These are phyloP conservation scores for Hypoxylon crocopeplum DNA, from an alignment of 495 filamentous ascomycete genomes.

Conservation along the genomic window DNA sequence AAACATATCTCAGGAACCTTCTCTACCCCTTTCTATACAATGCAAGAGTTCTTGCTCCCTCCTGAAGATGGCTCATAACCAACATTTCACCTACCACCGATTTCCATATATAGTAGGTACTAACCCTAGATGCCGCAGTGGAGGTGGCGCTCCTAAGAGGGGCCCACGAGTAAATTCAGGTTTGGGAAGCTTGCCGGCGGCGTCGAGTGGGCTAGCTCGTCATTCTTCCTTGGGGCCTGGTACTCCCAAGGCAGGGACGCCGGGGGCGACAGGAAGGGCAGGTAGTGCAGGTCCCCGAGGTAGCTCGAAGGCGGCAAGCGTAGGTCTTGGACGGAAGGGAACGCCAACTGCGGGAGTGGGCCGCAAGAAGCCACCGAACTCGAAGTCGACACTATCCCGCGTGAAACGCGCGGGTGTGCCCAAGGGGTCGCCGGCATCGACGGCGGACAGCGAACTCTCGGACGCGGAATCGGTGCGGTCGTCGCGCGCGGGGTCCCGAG, in stretches of 20 bases:
- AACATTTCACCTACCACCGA: too few species aligned
- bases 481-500: constrained; percentile 45
- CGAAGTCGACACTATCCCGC: constrained; percentile 60
- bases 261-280: constrained; percentile 62
- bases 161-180: constrained; percentile 72
- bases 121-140: constrained; percentile 29
- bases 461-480: constrained; percentile 65
- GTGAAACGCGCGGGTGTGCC: constrained; percentile 56
- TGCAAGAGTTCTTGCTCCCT: too few species aligned
- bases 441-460: constrained; percentile 67
- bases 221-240: constrained; percentile 85
- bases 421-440: constrained; percentile 66
- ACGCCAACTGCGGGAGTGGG: constrained; percentile 63
- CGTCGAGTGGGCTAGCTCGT: constrained; percentile 75
- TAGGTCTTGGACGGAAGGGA: constrained; percentile 61
- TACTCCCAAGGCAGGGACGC: constrained; percentile 81
- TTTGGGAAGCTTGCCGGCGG: constrained; percentile 68
- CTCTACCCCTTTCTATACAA: too few species aligned
- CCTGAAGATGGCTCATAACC: not conserved
- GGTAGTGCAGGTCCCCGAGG: constrained; percentile 74
- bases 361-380: constrained; percentile 64
- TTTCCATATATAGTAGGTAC: constrained; percentile 7
- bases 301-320: constrained; percentile 55
- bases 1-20: not conserved
- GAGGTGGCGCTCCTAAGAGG: constrained; percentile 65